Evolutionary conservation across 805 yeast species (phyloP), one percentile per base, ranked within the genome.

Genomic region (Candida endomychidarum): DNA sequence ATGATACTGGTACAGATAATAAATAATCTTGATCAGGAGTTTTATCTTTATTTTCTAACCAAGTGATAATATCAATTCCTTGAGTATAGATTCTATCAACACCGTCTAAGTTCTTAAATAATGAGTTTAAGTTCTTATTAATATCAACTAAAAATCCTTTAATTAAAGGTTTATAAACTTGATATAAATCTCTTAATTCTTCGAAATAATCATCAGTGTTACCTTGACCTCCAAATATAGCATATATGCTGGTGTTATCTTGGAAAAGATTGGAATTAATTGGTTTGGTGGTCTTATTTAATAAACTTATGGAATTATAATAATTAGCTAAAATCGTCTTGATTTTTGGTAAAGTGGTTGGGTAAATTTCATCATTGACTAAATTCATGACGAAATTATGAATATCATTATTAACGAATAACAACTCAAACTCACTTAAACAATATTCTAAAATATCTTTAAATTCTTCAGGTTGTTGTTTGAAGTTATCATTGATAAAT

Each of bases 151-250:
- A 75, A 52, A 91, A 79, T 53, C 84, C 91, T 33, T 55, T 47
- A 41, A 89, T 70, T 47, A 91, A 72, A 19, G 86, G 86, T 50
- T 81, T 75, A 73, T 93, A 93, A 43, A 81, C 75, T 49, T 78
- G 70, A 72, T 86, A 83, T 44, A 90, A 63, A 50, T 88, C 95
- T 62, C 96, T 81, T 60, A 93, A 78, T 72, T 93, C 99, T 61
- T 90, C 96, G 54, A 93, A 93, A 72, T 88, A 93, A 62, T 93
- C 97, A 60, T 93, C 98, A 38, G 95, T 83, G 72, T 88, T 91
- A 67, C 99, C 99, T 73, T 93, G 99, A 57, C 99, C 99, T 61
- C 99, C 99, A 56, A 91, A 93, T 52, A 93, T 81, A 48, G 97
- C 96, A 45, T 77, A 80, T 41, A 90, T 65, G 45, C 74, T 71